Conservation (phyloP, 2,329 filamentous ascomycete genomes). For the Neobulgaria alba region DNA sequence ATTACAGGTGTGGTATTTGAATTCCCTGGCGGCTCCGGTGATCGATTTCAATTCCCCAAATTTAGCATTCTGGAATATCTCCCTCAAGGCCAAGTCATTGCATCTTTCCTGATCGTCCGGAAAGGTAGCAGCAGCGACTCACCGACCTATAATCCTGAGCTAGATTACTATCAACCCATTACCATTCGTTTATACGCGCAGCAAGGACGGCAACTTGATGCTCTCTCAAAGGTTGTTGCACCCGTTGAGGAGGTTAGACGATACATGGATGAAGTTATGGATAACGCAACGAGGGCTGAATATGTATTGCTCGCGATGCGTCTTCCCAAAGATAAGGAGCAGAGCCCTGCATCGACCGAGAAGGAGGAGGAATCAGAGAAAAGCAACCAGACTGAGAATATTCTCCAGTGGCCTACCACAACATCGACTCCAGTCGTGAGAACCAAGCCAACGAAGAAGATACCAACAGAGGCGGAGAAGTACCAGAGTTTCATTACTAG, state of each 20-base stretch:
- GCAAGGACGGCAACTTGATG: constrained; percentile 49
- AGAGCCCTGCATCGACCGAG: constrained; percentile 2
- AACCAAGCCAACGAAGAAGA: constrained; percentile 21
- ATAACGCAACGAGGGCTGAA: constrained; percentile 58
- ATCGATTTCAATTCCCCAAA: constrained; percentile 71
- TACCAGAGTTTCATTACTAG: constrained; percentile 38
- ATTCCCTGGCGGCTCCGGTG: constrained; percentile 57
- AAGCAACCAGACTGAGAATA: background rate
- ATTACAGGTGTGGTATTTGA: constrained; percentile 62
- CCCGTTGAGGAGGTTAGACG: constrained; percentile 52
- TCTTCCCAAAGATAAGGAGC: constrained; percentile 38
- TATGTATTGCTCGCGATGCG: constrained; percentile 61
- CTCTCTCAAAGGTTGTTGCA: constrained; percentile 52
- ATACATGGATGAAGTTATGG: constrained; percentile 65
- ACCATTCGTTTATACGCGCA: constrained; percentile 50
- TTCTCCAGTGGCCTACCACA: constrained; percentile 17
- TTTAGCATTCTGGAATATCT: constrained; percentile 68
- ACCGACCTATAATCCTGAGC: constrained; percentile 50
- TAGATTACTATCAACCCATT: constrained; percentile 72
- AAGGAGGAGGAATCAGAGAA: constrained; percentile 13
- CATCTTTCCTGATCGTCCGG: constrained; percentile 70
- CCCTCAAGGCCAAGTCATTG: constrained; percentile 52
- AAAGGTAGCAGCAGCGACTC: constrained; percentile 57
- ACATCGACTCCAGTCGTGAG: constrained; percentile 9
- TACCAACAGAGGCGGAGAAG: constrained; percentile 35